Conservation (phyloP, 805 yeast species). For the Candida peoriensis region DNA sequence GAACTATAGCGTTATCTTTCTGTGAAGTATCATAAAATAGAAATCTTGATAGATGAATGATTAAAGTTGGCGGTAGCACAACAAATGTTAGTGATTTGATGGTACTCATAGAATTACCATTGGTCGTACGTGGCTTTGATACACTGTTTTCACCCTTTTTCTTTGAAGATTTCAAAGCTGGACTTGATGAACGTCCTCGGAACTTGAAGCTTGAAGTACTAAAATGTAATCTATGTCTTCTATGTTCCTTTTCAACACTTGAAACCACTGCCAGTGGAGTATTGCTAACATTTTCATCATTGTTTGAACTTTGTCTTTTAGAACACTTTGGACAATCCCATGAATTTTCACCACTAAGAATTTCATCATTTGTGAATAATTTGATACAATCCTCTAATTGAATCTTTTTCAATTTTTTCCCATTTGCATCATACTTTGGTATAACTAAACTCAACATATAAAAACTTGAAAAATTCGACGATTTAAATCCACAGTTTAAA, state of each 20-base stretch:
- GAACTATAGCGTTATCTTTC: conserved; percentile 44
- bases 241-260: conserved; percentile 10
- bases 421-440: conserved; percentile 32
- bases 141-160: conserved; percentile 24
- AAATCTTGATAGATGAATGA: conserved; percentile 84
- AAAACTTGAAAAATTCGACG: conserved; percentile 57
- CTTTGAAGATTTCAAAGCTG: conserved; percentile 12
- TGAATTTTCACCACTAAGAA: conserved; percentile 66
- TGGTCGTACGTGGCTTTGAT: conserved; percentile 1
- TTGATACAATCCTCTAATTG: conserved; percentile 59
- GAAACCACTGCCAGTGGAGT: too few species aligned
- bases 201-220: conserved; percentile 17
- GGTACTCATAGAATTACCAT: conserved; percentile 33
- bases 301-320: conserved; percentile 4
- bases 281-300: neutral
- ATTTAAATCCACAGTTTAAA: conserved; percentile 56
- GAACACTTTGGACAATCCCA: conserved; percentile 79
- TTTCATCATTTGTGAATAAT: conserved; percentile 59
- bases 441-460: conserved; percentile 60
- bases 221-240: conserved; percentile 20
- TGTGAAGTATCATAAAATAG: conserved; percentile 47
- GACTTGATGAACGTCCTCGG: conserved; percentile 26
- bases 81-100: conserved; percentile 72
- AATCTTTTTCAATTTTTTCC: conserved; percentile 31
- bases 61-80: conserved; percentile 70